Conservation (phyloP, 192 early-diverging fungal species). For the Pilaira anomala region DNA sequence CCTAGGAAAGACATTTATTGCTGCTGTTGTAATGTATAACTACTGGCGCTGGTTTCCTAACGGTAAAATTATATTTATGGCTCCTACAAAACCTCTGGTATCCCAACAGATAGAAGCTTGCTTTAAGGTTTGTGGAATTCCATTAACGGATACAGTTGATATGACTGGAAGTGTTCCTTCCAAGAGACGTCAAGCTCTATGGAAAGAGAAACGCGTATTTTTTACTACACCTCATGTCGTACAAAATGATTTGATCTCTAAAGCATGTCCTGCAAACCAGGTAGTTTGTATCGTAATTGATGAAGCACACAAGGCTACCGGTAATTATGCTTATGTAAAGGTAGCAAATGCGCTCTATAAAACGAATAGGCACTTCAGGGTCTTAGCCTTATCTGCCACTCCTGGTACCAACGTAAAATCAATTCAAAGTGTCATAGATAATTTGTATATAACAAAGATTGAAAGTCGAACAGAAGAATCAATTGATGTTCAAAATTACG, state of each 20-base stretch:
- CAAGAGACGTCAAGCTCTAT: slow-evolving; percentile 46
- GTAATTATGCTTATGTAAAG: slow-evolving; percentile 79
- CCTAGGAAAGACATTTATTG: slow-evolving; percentile 94
- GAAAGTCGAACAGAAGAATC: slow-evolving; percentile 89
- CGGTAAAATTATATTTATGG: slow-evolving; percentile 83
- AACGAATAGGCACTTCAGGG: slow-evolving; percentile 55
- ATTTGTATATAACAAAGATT: slow-evolving; percentile 73
- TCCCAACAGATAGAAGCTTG: slow-evolving; percentile 90
- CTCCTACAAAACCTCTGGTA: slow-evolving; percentile 89
- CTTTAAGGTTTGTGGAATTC: slow-evolving; percentile 74
- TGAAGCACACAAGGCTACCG: slow-evolving; percentile 88
- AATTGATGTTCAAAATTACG: slow-evolving; percentile 73
- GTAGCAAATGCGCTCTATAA: slow-evolving; percentile 58
- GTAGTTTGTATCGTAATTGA: slow-evolving; percentile 78
- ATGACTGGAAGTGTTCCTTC: slow-evolving; percentile 64
- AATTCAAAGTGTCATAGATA: slow-evolving; percentile 72
- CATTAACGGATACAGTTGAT: slow-evolving; percentile 55
- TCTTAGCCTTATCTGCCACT: slow-evolving; percentile 86
- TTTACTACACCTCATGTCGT: slow-evolving; percentile 90
- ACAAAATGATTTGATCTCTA: slow-evolving; percentile 76
- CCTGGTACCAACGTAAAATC: slow-evolving; percentile 69
- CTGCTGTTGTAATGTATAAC: slow-evolving; percentile 92
- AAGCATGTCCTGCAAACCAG: slow-evolving; percentile 61
- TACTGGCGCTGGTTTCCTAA: slow-evolving; percentile 90
- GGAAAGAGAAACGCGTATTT: slow-evolving; percentile 71